These are phyloP conservation scores for Nakazawaea holstii DNA, from an alignment of 805 yeast genomes.

Conservation along the genomic window DNA sequence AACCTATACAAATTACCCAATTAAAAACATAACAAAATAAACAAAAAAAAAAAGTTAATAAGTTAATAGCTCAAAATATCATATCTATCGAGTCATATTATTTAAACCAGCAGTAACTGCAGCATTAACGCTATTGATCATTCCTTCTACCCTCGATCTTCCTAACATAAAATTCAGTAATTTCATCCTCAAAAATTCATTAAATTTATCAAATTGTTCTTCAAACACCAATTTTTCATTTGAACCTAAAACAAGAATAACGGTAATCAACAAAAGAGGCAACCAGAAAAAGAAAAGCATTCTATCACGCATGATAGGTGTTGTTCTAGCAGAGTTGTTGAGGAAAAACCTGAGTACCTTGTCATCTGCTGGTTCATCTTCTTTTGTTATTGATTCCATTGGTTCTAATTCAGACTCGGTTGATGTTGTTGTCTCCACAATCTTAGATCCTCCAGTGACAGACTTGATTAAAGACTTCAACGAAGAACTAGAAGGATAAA, in stretches of 20 bases:
- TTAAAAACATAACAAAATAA: neutral
- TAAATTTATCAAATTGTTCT: conserved; percentile 22
- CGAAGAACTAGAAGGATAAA: conserved; percentile 51
- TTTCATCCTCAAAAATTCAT: conserved; percentile 34
- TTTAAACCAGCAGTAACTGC: conserved; percentile 26
- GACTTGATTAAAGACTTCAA: conserved; percentile 21
- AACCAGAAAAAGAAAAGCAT: conserved; percentile 90
- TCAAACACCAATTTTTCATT: conserved; percentile 16
- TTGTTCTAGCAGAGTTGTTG: conserved; percentile 31
- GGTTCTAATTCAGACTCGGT: conserved; percentile 1
- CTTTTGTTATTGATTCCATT: neutral
- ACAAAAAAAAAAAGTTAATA: neutral
- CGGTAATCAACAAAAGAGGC: conserved; percentile 60
- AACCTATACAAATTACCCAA: neutral
- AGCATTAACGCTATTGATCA: conserved; percentile 37
- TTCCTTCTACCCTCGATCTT: conserved; percentile 41
- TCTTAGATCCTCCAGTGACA: conserved; percentile 12
- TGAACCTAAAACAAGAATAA: conserved; percentile 30
- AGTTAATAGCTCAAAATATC: neutral
- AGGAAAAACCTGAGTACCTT: conserved; percentile 16
- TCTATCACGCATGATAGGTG: conserved; percentile 62
- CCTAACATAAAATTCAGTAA: conserved; percentile 48
- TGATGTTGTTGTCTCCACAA: neutral
- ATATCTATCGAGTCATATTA: neutral
- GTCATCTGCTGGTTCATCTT: conserved; percentile 12